Percentiles rank a stretch among this genome's conserved stretches.
Conservation (phyloP, 805 yeast species). For the Huiozyma sinensis region DNA sequence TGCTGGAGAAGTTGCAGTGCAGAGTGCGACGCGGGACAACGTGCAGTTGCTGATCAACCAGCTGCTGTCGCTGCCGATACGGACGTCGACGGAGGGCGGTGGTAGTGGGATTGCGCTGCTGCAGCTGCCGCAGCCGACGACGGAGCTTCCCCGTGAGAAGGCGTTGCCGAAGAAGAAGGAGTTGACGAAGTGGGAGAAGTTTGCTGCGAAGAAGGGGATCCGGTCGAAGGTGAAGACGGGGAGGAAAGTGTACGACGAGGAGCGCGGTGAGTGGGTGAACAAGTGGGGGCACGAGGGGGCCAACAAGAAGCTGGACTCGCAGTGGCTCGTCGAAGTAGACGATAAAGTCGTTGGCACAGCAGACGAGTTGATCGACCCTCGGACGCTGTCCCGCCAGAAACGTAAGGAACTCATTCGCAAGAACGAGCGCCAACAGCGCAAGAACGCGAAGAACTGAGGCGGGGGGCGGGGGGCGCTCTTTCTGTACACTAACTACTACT, state of each 20-base stretch:
- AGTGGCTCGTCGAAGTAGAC: slow-evolving; percentile 94
- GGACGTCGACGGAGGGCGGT: slow-evolving; percentile 68
- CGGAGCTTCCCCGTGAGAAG: slow-evolving; percentile 87
- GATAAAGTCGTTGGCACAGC: slow-evolving; percentile 51
- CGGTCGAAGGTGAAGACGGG: slow-evolving; percentile 82
- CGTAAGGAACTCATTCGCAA: slow-evolving; percentile 70
- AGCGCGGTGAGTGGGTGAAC: slow-evolving; percentile 87
- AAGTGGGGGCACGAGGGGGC: slow-evolving; percentile 97
- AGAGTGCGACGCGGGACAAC: slow-evolving; percentile 73
- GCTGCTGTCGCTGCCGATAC: slow-evolving; percentile 78
- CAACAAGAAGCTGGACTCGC: slow-evolving; percentile 76
- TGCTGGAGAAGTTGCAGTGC: slow-evolving; percentile 41
- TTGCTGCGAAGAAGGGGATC: slow-evolving; percentile 94
- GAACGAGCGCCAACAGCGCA: slow-evolving; percentile 69
- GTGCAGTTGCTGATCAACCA: slow-evolving; percentile 88
- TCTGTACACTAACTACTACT: too few species aligned
- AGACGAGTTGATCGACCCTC: slow-evolving; percentile 74
- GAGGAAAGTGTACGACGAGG: slow-evolving; percentile 84
- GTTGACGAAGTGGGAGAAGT: slow-evolving; percentile 91
- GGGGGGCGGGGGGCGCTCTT: too few species aligned
- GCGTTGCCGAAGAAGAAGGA: slow-evolving; percentile 88
- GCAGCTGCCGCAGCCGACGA: slow-evolving; percentile 72
- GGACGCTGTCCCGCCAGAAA: slow-evolving; percentile 69
- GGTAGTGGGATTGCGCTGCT: slow-evolving; percentile 60
- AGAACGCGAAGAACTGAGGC: slow-evolving; percentile 34